Conservation (phyloP, 345 rosid species). For the Eucalyptus guilfoylei region DNA sequence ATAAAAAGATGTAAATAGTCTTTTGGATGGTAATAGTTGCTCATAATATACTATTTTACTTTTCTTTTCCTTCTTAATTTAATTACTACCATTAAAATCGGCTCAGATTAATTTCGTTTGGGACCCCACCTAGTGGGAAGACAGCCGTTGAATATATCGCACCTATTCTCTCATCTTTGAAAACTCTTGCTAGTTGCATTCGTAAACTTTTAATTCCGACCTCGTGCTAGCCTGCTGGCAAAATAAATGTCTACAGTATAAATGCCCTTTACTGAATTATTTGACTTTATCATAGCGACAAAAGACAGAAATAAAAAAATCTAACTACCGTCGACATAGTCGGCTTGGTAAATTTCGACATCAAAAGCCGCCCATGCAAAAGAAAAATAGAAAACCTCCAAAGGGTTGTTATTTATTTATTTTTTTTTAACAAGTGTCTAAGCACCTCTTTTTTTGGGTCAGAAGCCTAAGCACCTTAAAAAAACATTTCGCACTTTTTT, state of each 20-base stretch:
- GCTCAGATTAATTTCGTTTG: neutral
- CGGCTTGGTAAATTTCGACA: neutral
- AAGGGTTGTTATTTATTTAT: neutral
- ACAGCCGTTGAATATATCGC: neutral
- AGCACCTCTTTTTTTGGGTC: neutral
- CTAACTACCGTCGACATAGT: neutral
- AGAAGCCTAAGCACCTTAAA: neutral
- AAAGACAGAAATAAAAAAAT: neutral
- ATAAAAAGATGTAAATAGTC: neutral
- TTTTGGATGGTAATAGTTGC: neutral
- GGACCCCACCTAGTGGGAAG: neutral
- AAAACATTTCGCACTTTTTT: neutral
- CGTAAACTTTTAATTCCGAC: neutral
- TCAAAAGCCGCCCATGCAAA: neutral
- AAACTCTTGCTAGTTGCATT: neutral
- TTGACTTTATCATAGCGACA: neutral
- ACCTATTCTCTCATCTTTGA: neutral
- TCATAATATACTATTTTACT: neutral
- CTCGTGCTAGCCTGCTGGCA: neutral
- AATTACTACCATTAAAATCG: neutral
- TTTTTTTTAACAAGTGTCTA: neutral
- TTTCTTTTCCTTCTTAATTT: neutral
- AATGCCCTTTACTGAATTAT: neutral
- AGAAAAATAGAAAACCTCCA: neutral
- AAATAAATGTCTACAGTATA: neutral